These are phyloP conservation scores for Ustilago bromivora DNA, from an alignment of 1,284 basidiomycete genomes.

Conservation along the genomic window DNA sequence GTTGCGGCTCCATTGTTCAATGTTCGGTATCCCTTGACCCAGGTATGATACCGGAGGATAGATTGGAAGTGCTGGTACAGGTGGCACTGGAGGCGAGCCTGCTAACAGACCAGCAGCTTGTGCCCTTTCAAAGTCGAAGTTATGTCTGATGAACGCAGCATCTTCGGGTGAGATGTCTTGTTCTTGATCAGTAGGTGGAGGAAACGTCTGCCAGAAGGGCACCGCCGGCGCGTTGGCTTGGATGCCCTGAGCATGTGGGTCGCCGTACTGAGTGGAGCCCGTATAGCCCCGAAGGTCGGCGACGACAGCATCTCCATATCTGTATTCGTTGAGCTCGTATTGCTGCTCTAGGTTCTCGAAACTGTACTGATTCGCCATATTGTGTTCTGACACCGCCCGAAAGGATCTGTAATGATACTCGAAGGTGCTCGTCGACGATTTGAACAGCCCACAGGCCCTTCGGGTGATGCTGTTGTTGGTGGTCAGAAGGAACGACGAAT, in stretches of 20 bases:
- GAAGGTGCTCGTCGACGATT: background rate
- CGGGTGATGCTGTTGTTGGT: background rate
- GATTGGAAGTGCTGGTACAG: background rate
- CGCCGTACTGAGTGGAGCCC: background rate
- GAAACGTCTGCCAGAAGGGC: background rate
- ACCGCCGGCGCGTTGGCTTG: background rate
- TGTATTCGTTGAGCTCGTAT: background rate
- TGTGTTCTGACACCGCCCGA: background rate
- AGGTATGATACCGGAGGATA: background rate
- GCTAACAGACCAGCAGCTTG: slow-evolving; percentile 26
- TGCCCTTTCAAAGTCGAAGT: slow-evolving; percentile 34
- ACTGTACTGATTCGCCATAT: background rate
- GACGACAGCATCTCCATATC: background rate
- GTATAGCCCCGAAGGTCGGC: background rate
- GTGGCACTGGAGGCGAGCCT: background rate
- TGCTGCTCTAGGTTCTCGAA: slow-evolving; percentile 1
- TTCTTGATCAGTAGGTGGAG: background rate
- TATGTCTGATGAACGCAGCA: slow-evolving; percentile 6
- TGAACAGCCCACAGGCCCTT: background rate
- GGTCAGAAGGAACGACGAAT: background rate
- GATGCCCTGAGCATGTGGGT: background rate
- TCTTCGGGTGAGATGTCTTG: background rate
- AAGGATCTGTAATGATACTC: background rate
- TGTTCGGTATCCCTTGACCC: background rate
- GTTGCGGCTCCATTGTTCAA: background rate